A percentile compares a stretch with the other conserved stretches of the same genome.
These are phyloP conservation scores for Hyaloscypha bicolor DNA, from an alignment of 495 filamentous ascomycete genomes.

Conservation along the genomic window DNA sequence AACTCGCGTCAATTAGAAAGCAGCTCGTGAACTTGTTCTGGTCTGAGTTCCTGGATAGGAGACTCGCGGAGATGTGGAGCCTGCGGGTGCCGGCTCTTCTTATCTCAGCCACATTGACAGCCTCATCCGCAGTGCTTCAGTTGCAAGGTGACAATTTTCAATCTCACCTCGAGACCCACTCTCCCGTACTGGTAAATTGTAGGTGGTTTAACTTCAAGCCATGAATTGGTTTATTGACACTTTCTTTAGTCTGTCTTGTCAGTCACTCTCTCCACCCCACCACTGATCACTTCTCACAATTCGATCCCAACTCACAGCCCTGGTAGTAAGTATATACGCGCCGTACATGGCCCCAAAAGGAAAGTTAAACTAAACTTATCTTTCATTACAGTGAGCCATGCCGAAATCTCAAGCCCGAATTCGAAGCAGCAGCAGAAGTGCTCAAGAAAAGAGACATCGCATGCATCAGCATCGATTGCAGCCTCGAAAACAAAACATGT, in stretches of 20 bases:
- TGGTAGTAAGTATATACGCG: constrained; percentile 22
- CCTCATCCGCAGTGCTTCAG: too few relatives aligned
- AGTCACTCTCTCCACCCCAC: background rate
- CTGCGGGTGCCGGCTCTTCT: background rate
- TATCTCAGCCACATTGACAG: background rate
- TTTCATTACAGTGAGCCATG: constrained; percentile 19
- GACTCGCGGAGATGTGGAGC: too few relatives aligned
- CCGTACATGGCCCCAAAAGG: too few relatives aligned
- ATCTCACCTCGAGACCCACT: too few relatives aligned
- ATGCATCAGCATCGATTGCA: constrained; percentile 22
- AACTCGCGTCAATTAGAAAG: too few relatives aligned
- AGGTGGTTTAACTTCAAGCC: background rate
- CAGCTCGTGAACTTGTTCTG: too few relatives aligned
- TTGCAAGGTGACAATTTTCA: too few relatives aligned
- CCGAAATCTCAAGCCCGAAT: constrained; percentile 12
- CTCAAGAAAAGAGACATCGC: constrained; percentile 10
- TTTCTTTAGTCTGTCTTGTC: constrained; percentile 16
- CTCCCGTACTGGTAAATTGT: background rate
- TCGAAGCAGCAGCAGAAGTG: constrained; percentile 10
- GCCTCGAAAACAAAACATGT: constrained; percentile 11
- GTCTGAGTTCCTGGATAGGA: too few relatives aligned
- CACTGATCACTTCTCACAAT: constrained; percentile 1
- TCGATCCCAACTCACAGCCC: constrained; percentile 5
- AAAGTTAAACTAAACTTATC: background rate
- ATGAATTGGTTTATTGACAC: background rate